Evolutionary conservation across 768 basidiomycete species (phyloP).

Genomic region (Panaeolus cyanescens): DNA sequence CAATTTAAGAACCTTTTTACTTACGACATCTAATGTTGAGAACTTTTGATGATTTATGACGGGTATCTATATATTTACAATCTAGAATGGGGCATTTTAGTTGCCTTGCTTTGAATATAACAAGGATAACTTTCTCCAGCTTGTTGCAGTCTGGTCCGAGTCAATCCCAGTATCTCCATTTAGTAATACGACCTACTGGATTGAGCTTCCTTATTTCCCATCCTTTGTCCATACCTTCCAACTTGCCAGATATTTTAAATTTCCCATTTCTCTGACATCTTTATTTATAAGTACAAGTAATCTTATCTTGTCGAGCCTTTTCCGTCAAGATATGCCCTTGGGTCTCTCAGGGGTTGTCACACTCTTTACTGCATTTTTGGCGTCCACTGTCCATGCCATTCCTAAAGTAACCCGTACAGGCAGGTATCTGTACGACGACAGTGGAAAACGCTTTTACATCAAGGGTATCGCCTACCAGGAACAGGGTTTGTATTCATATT

Average conservation of each 20-base stretch:
- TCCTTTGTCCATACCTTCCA: neutral
- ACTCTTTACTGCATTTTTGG: constrained; percentile 39
- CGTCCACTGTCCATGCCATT: constrained; percentile 64
- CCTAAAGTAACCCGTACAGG: constrained; percentile 69
- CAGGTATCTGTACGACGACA: constrained; percentile 77
- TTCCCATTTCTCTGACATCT: constrained; percentile 12
- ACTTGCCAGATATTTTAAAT: neutral
- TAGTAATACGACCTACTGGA: neutral
- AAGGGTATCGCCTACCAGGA: constrained; percentile 86
- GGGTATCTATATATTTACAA: constrained; percentile 1
- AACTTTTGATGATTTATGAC: constrained; percentile 9
- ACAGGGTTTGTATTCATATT: constrained; percentile 52
- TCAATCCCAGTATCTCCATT: neutral
- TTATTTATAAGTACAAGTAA: constrained; percentile 1
- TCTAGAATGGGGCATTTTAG: neutral
- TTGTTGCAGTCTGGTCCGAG: too few relatives aligned
- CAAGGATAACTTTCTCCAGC: neutral
- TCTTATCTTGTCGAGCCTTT: too few relatives aligned
- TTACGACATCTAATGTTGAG: constrained; percentile 11
- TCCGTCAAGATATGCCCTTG: constrained; percentile 9
- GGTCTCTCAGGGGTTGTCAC: constrained; percentile 37
- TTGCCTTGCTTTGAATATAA: neutral
- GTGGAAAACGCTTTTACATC: constrained; percentile 83
- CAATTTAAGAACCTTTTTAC: constrained; percentile 10
- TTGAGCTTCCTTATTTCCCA: neutral